phyloP scores from a whole-genome alignment of 495 filamentous ascomycete species.

The Cryomyces minteri region DNA sequence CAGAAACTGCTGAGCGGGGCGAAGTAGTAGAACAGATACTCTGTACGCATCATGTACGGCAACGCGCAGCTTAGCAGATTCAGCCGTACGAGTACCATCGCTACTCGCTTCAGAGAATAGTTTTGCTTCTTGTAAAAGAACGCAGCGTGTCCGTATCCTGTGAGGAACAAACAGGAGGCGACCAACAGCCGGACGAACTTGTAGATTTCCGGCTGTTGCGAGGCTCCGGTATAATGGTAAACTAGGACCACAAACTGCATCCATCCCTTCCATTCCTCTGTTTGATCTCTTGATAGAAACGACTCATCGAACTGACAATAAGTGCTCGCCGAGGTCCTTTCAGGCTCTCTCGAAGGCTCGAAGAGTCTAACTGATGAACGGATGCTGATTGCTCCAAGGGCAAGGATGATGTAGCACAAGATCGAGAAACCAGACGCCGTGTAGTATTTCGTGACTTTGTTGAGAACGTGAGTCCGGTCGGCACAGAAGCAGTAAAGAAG shows the following conservation, averaged over 20 bases:
- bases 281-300: conserved; percentile 34
- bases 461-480: conserved; percentile 35
- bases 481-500: conserved; percentile 13
- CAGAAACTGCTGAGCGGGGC: conserved; percentile 39
- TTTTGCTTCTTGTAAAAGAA: conserved; percentile 34
- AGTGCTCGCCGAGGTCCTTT: too few relatives aligned
- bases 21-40: conserved; percentile 42
- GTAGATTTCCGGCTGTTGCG: conserved; percentile 31
- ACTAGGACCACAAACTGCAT: conserved; percentile 40
- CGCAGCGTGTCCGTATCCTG: conserved; percentile 38
- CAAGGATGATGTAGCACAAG: conserved; percentile 6
- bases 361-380: not conserved
- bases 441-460: conserved; percentile 37
- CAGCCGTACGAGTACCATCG: conserved; percentile 30
- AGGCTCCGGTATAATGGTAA: conserved; percentile 38
- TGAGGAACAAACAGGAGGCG: conserved; percentile 43
- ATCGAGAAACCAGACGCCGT: conserved; percentile 20
- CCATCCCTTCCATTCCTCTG: conserved; percentile 47
- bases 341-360: not conserved
- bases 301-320: not conserved
- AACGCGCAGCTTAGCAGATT: conserved; percentile 35
- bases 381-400: not conserved
- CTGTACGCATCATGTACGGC: conserved; percentile 37
- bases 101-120: conserved; percentile 32
- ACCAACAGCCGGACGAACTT: conserved; percentile 33